These are phyloP conservation scores for Cinnamomum micranthum DNA, from an alignment of 164 flowering plant genomes.

Conservation along the genomic window DNA sequence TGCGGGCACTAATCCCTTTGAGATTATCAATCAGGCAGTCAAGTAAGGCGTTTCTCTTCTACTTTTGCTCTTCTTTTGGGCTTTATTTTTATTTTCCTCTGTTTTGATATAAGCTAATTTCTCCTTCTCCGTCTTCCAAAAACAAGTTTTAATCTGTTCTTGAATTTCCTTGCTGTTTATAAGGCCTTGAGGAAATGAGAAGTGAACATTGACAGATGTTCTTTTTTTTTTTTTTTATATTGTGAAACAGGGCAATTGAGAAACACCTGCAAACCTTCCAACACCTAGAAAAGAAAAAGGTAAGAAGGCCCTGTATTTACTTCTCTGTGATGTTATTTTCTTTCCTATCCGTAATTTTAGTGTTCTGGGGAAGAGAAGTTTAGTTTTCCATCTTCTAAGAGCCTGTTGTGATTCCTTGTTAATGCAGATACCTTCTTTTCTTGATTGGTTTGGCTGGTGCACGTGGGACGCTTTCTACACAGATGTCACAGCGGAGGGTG, in stretches of 20 bases:
- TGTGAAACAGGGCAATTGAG: conserved; percentile 69
- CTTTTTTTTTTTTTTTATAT: conserved; percentile 6
- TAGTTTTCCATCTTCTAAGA: conserved; percentile 16
- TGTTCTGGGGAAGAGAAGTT: not conserved
- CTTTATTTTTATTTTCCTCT: not conserved
- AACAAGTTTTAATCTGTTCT: not conserved
- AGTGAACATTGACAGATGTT: not conserved
- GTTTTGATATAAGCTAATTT: not conserved
- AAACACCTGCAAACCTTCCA: conserved; percentile 77
- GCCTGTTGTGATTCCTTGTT: not conserved
- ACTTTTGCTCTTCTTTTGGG: not conserved
- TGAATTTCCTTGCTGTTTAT: not conserved
- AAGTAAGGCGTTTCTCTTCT: conserved; percentile 39
- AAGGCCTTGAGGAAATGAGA: not conserved
- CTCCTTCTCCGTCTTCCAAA: not conserved
- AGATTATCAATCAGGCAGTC: conserved; percentile 83
- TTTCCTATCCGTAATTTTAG: not conserved
- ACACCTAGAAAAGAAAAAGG: conserved; percentile 93
- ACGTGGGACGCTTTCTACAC: conserved; percentile 99
- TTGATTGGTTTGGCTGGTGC: conserved; percentile 99
- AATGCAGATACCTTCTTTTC: conserved; percentile 71
- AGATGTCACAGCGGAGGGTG: conserved; percentile 95
- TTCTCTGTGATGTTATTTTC: not conserved
- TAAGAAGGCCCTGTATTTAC: conserved; percentile 10
- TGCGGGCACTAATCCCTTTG: conserved; percentile 89